Evolutionary conservation across 176 grass and related monocot genomes (phyloP), one percentile per base, ranked within the genome.

Genomic region (Aechmea fasciata): DNA sequence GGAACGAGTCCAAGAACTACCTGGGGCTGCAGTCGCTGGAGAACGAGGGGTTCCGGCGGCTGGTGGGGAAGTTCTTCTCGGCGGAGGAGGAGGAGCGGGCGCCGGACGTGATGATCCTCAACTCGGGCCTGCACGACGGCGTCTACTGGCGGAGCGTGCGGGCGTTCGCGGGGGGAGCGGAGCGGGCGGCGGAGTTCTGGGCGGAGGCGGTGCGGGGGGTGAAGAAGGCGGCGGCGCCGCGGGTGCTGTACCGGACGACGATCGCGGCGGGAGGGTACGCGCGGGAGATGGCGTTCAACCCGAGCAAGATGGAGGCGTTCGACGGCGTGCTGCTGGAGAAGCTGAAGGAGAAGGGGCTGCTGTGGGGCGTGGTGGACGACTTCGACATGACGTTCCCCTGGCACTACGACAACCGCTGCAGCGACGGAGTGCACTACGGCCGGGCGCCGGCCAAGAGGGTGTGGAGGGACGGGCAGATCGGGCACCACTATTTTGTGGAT

Each of bases 341-440:
- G 69, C 47, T 99, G 66, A 84, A 66, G 83, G 74, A 47, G 50
- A 75, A 79, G 11, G 82, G 87, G 3, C 51, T 99, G 84, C 72
- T 99, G 9, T 49, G 48, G n/a, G 57, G 94, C 26, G 71, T 99
- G 50, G 75, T 99, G 0, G 94, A 99, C 66, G 79, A 93, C 63
- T 99, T 99, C 33, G 94, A 99, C 79, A 90, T 99, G 86, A 99
- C 84, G 4, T 99, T 99, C 76, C 87, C 94, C 10, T 99, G 94
- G 94, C 94, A 99, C 78, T 99, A 85, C 3, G 94, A 99, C 74
- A 99, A 92, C 75, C 84, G 94, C 13, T 99, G 82, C 76, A 99
- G 85, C 4, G 94, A 99, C 11, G 94, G 94, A 9, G 94, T 99
- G 66, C 94, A 99, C 54, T 99, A 99, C 51, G 94, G 94, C 1